Evolutionary conservation across 805 yeast genomes (phyloP).

Genomic region (Allodekkera sacchari): DNA sequence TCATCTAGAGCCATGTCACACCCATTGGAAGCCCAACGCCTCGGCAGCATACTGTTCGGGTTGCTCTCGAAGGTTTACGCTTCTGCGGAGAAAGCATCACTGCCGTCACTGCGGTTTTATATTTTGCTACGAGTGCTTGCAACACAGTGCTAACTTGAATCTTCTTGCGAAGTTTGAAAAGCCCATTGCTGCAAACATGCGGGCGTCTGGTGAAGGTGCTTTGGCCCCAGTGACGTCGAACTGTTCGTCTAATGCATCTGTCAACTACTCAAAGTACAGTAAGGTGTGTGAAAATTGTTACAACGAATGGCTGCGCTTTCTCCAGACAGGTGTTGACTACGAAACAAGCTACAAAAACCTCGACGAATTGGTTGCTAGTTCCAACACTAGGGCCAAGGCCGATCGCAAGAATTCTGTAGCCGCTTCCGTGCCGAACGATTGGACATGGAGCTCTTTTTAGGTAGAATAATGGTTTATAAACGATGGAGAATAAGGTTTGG

Average conservation of each 20-base stretch:
- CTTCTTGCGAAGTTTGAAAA: conserved; percentile 27
- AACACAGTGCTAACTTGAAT: conserved; percentile 24
- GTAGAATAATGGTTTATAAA: background rate
- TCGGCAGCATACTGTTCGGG: conserved; percentile 28
- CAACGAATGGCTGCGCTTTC: conserved; percentile 17
- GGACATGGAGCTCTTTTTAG: conserved; percentile 48
- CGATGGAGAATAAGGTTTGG: too few species aligned
- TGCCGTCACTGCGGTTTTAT: conserved; percentile 45
- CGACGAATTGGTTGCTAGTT: conserved; percentile 1
- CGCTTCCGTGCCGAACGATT: conserved; percentile 30
- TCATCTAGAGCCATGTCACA: conserved; percentile 38
- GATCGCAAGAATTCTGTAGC: conserved; percentile 9
- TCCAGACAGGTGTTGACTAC: conserved; percentile 17
- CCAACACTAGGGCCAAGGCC: conserved; percentile 22
- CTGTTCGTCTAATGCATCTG: conserved; percentile 4
- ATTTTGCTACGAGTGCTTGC: conserved; percentile 29
- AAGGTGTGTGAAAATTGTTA: conserved; percentile 23
- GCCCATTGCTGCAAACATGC: conserved; percentile 8
- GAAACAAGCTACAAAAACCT: conserved; percentile 13
- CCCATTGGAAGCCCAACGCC: conserved; percentile 44
- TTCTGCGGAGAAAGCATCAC: conserved; percentile 35
- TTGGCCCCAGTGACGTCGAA: conserved; percentile 5
- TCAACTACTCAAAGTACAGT: conserved; percentile 17
- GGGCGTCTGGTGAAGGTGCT: background rate
- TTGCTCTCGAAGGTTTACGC: conserved; percentile 19